Base-by-base conservation (phyloP, 192 early-diverging fungal genomes). In the Hyaloraphidium curvatum region DNA sequence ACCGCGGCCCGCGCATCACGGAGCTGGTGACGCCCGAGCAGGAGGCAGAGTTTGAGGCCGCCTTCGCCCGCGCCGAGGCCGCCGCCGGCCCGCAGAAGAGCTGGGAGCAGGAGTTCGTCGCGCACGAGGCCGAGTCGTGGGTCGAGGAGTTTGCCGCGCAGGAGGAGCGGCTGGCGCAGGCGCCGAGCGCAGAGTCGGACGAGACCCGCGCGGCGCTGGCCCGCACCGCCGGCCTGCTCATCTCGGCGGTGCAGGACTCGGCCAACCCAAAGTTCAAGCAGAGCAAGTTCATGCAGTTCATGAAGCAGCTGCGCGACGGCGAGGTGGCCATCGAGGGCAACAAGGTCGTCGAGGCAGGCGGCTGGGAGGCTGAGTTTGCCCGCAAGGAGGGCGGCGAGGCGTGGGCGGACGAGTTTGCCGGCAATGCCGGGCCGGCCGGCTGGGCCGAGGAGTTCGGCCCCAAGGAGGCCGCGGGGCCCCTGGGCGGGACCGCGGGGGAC, bases 181-280 rank as follows among this genome's bases (percentile, higher is more conserved):
- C 62, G 40, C 30, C 39, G 39, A 50, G 52, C 71, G 81, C 50
- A 62, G 73, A 54, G 58, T 54, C 50, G n/a, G 52, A 52, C 0
- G 62, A 71, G 53, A 57, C 64, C 9, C 39, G 80, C 29, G 82
- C 87, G 16, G 76, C 81, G 19, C 71, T 96, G 13, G 79, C 86
- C 2, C 68, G 75, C 40, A 86, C 85, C 0, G 94, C 94, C 25
- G 80, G 76, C 7, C 68, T 83, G 52, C 71, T 98, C 23, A 61
- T 93, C 13, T 77, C 84, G 28, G 74, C 79, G 28, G 81, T 96
- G 16, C 62, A 75, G 28, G 64, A 59, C n/a, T 70, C 80, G 2
- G 66, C 74, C 33, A 92, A 95, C 53, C 89, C 93, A 28, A 97
- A 97, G 66, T 91, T 99, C 58, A 80, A 83, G 55, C 75, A 83